A percentile compares a stretch with the other conserved stretches of the same genome.
These are phyloP conservation scores for Polygonum maritimum DNA, from an alignment of 148 eudicot genomes.

Conservation along the genomic window DNA sequence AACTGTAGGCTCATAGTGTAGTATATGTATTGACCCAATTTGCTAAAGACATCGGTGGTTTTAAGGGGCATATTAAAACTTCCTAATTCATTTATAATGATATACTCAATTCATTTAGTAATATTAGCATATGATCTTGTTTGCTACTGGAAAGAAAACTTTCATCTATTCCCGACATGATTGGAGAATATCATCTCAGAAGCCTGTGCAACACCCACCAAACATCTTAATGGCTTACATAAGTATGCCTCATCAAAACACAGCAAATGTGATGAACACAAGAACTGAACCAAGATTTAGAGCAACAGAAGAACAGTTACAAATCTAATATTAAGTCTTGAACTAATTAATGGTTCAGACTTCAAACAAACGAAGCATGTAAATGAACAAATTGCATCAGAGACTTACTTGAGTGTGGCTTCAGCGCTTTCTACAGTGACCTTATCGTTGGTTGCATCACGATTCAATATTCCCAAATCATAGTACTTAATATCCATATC, in stretches of 20 bases:
- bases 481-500: slow-evolving; percentile 65
- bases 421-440: slow-evolving; percentile 61
- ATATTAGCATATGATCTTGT: neutral
- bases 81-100: neutral
- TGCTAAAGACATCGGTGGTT: neutral
- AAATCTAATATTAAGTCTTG: neutral
- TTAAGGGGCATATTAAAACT: neutral
- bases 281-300: neutral
- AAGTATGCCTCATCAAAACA: neutral
- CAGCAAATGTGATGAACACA: neutral
- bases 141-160: neutral
- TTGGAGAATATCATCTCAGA: neutral
- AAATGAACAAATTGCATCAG: no score
- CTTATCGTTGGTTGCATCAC: slow-evolving; percentile 59
- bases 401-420: slow-evolving; percentile 58
- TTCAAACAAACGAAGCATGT: neutral
- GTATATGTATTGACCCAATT: neutral
- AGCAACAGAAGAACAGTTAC: neutral
- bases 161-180: neutral
- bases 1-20: neutral
- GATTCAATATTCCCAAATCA: slow-evolving; percentile 63
- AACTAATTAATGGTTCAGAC: neutral
- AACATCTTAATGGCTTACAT: neutral
- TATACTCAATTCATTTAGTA: neutral
- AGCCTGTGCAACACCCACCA: neutral